phyloP scores from a whole-genome alignment of 1,139 yeast species.

The Kodamaea derodonti region DNA sequence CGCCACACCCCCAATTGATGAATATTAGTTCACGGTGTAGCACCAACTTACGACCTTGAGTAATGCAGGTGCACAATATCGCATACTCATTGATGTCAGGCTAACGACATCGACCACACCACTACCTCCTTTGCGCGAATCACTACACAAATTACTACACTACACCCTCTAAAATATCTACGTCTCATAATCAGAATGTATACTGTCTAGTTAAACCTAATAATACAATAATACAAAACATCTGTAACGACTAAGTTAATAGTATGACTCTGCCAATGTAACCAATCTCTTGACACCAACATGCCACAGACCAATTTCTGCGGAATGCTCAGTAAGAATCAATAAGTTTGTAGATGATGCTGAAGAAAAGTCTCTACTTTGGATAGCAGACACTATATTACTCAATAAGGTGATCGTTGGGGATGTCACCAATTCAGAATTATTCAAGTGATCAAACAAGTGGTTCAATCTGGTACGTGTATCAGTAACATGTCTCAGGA shows the following conservation, averaged over 20 bases:
- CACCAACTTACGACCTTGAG: no score
- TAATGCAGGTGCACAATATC: no score
- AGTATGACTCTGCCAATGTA: conserved; percentile 53
- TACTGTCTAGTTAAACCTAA: no score
- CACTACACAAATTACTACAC: no score
- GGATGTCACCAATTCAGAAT: conserved; percentile 58
- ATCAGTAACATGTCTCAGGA: conserved; percentile 69
- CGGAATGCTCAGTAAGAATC: conserved; percentile 62
- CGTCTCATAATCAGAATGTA: no score
- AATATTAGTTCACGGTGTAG: no score
- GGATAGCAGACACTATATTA: conserved; percentile 49
- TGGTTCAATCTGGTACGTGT: conserved; percentile 78
- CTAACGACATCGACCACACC: no score
- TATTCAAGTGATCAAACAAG: conserved; percentile 76
- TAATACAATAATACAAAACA: no score
- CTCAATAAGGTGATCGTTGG: conserved; percentile 55
- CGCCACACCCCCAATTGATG: conserved; percentile 72
- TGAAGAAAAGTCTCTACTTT: conserved; percentile 48
- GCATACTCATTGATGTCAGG: no score
- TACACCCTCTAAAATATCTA: no score
- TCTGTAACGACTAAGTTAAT: no score
- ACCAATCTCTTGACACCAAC: conserved; percentile 87
- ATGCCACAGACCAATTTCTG: conserved; percentile 89
- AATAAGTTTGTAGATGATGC: conserved; percentile 59
- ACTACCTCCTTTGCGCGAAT: no score